Conservation (phyloP, 2,329 filamentous ascomycete genomes). For the Claviceps sp. region DNA sequence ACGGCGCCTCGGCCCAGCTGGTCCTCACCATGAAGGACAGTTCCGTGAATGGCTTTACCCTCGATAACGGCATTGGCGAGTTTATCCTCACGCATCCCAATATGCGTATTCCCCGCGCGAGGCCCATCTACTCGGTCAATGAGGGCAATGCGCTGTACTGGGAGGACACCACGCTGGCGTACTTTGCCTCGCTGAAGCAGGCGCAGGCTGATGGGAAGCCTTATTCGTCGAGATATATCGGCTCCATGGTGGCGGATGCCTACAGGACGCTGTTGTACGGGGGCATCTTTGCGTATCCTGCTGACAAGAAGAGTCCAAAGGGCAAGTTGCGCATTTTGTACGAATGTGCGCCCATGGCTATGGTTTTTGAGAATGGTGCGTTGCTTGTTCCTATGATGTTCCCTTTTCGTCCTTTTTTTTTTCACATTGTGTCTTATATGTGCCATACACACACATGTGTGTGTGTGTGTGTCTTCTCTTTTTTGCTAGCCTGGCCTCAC, state of each 20-base stretch:
- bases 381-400: conserved; percentile 7
- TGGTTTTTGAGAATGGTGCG: conserved; percentile 96
- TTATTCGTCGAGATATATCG: conserved; percentile 91
- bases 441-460: neutral
- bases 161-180: conserved; percentile 74
- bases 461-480: no score
- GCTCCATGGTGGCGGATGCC: conserved; percentile 95
- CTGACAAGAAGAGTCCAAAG: conserved; percentile 96
- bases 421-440: neutral
- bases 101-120: conserved; percentile 72
- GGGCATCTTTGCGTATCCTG: conserved; percentile 93
- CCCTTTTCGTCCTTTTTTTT: neutral
- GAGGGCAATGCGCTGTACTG: conserved; percentile 97
- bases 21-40: conserved; percentile 95
- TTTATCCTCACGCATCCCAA: conserved; percentile 96
- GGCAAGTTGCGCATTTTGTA: conserved; percentile 95
- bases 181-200: conserved; percentile 81
- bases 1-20: conserved; percentile 89
- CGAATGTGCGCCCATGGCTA: conserved; percentile 93
- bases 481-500: no score
- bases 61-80: conserved; percentile 92
- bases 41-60: conserved; percentile 90
- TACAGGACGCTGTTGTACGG: conserved; percentile 93
- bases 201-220: conserved; percentile 66
- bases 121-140: conserved; percentile 93